Evolutionary conservation across 345 rosid genomes (phyloP).

Genomic region (Eucalyptus shirleyi): DNA sequence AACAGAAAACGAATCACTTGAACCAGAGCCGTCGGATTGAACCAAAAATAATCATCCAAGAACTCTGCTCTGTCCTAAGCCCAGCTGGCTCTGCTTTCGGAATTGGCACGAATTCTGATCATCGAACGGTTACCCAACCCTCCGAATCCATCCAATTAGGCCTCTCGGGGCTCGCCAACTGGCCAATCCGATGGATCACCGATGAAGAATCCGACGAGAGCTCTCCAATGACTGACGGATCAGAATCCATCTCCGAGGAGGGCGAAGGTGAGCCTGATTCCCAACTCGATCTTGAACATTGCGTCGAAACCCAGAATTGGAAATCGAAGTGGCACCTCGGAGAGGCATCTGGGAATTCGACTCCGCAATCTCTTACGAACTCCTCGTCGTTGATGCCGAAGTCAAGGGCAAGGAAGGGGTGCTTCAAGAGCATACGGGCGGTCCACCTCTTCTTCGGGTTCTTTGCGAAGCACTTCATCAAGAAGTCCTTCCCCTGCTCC

Average conservation of each 20-base stretch:
- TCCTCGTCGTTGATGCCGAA: background rate
- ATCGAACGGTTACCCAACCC: background rate
- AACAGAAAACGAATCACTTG: background rate
- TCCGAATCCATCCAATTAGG: background rate
- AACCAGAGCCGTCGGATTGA: background rate
- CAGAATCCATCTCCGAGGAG: background rate
- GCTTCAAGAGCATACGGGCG: slow-evolving; percentile 58
- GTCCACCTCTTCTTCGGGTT: slow-evolving; percentile 10
- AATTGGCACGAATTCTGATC: background rate
- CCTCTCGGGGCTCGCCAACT: background rate
- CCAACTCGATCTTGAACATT: background rate
- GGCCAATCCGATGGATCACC: background rate
- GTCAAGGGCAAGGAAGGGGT: slow-evolving; percentile 33
- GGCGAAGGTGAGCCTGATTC: background rate
- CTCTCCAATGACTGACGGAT: background rate
- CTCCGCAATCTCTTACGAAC: background rate
- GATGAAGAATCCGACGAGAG: background rate
- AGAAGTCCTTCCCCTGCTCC: background rate
- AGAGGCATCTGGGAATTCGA: background rate
- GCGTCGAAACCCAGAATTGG: fast-evolving
- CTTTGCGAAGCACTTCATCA: background rate
- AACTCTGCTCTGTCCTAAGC: background rate
- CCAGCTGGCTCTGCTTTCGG: background rate
- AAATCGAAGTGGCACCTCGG: slow-evolving; percentile 1
- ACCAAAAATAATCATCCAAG: background rate